Evolutionary conservation across 1,284 basidiomycete species (phyloP).

Genomic region (Coniophora puteana): DNA sequence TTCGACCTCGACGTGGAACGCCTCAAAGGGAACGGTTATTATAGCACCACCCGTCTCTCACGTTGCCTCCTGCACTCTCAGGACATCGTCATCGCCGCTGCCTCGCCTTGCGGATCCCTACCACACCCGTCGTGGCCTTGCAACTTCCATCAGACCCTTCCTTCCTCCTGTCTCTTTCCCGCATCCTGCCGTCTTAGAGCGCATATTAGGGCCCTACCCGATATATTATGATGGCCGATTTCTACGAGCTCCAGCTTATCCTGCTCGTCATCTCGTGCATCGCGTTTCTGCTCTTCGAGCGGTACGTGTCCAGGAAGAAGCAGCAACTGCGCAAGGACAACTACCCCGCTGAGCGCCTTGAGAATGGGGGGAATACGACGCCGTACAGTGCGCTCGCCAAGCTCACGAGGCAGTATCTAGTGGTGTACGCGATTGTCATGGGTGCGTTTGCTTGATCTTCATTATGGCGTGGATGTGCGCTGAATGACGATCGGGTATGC

Average conservation of each 20-base stretch:
- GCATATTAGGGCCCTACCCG: too few species aligned
- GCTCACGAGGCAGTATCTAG: conserved; percentile 54
- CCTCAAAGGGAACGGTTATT: too few species aligned
- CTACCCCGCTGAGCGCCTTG: conserved; percentile 28
- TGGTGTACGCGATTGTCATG: conserved; percentile 72
- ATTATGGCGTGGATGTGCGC: conserved; percentile 2
- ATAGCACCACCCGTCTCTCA: too few species aligned
- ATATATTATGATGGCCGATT: conserved; percentile 33
- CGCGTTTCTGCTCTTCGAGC: conserved; percentile 44
- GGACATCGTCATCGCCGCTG: too few species aligned
- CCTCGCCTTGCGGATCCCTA: too few species aligned
- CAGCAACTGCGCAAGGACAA: conserved; percentile 19
- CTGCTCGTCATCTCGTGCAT: conserved; percentile 42
- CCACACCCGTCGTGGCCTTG: too few species aligned
- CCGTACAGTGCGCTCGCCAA: conserved; percentile 26
- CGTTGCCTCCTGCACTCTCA: too few species aligned
- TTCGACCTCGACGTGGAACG: too few species aligned
- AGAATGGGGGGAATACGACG: conserved; percentile 29
- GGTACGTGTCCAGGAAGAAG: conserved; percentile 33
- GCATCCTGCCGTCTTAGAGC: too few species aligned
- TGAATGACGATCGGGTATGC: too few species aligned
- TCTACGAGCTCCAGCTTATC: conserved; percentile 53
- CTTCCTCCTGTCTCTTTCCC: too few species aligned
- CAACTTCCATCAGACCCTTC: too few species aligned
- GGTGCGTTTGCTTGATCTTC: conserved; percentile 34